phyloP scores from a whole-genome alignment of 1,284 basidiomycete genomes.

The Sporisorium scitamineum region DNA sequence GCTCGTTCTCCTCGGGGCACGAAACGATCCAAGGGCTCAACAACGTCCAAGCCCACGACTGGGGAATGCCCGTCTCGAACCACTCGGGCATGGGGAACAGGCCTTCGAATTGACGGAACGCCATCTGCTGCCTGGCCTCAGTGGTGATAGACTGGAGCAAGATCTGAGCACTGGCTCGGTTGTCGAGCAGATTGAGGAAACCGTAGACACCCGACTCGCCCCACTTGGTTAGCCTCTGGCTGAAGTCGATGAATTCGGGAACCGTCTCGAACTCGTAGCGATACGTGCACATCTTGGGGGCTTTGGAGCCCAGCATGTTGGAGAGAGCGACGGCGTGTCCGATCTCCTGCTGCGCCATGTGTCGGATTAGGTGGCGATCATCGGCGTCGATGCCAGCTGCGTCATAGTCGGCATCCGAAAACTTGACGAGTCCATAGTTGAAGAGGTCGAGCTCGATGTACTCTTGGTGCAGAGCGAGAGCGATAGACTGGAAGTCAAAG shows the following conservation, averaged over 20 bases:
- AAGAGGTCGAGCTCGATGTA: conserved; percentile 62
- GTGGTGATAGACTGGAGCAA: conserved; percentile 59
- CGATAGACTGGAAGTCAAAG: conserved; percentile 56
- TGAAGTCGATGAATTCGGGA: conserved; percentile 53
- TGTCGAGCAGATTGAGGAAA: conserved; percentile 54
- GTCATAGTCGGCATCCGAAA: conserved; percentile 54
- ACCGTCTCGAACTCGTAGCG: conserved; percentile 52
- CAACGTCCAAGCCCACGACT: conserved; percentile 62
- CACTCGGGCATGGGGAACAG: conserved; percentile 51
- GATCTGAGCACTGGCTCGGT: conserved; percentile 53
- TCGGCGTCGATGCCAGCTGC: conserved; percentile 47
- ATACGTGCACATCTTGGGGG: conserved; percentile 55
- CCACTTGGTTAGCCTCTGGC: conserved; percentile 53
- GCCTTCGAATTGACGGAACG: conserved; percentile 54
- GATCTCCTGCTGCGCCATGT: conserved; percentile 60
- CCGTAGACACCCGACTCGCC: conserved; percentile 60
- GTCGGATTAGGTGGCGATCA: conserved; percentile 46
- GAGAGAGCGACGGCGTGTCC: conserved; percentile 53
- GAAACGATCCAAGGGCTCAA: conserved; percentile 48
- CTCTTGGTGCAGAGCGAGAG: conserved; percentile 54
- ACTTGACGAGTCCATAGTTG: conserved; percentile 57
- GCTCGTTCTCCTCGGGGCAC: conserved; percentile 52
- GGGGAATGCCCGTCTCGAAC: conserved; percentile 60
- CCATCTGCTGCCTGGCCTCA: conserved; percentile 55
- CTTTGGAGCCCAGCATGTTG: conserved; percentile 54